Evolutionary conservation across 768 basidiomycete genomes (phyloP), one percentile per base, ranked within the genome.

Genomic region (Leccinum longicurvipes): DNA sequence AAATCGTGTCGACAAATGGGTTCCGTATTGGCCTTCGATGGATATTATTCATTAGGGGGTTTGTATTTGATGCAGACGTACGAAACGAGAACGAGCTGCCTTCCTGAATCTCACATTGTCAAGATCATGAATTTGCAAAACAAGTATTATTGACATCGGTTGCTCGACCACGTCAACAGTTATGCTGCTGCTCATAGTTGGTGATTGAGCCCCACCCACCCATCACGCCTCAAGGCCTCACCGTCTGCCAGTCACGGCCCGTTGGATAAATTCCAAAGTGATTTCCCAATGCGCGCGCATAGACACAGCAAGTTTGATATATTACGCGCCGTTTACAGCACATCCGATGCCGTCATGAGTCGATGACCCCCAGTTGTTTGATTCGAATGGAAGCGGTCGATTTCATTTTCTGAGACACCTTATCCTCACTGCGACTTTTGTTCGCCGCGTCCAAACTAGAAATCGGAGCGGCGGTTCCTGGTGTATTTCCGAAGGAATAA

Each of bases 311-410:
- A 41, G 39, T 41, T 41, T 41, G 39, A 39, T 39, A 39, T 39
- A 39, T 39, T n/a, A 39, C 31, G 34, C 34, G n/a, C 39, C 19
- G 39, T 41, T 41, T 41, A 19, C 39, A 41, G 39, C 39, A 41
- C n/a, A 11, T 19, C 19, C 39, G 39, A 41, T 34, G 39, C 39
- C 39, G 39, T 41, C 39, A 32, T 31, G 29, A 21, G 19, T 39
- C 36, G n/a, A n/a, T 39, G 36, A 39, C 36, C 11, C 39, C 19
- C 11, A 21, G 39, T 41, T 12, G 39, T 56, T 53, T 42, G 41
- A 58, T 50, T 55, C 48, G 47, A 62, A 61, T 62, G 66, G 60
- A 64, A 61, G 61, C 36, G n/a, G 14, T 25, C 39, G 19, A 62
- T 56, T 62, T 56, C 63, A 51, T 58, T 42, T 36, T 47, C 45